Conservation (phyloP, 2,329 filamentous ascomycete species). For the Leptosphaerulina australis region DNA sequence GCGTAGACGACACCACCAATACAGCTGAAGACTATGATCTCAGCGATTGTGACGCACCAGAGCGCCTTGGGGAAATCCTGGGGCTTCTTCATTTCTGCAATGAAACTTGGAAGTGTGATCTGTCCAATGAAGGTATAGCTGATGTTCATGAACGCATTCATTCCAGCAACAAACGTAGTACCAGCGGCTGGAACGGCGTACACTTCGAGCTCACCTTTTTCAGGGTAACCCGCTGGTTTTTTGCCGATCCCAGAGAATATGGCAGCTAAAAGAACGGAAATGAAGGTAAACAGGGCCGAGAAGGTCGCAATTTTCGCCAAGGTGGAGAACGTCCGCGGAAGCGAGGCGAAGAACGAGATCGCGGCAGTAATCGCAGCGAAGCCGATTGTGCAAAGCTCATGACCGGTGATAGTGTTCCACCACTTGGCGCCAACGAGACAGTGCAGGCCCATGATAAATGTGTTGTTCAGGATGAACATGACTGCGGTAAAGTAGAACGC, state of each 20-base stretch:
- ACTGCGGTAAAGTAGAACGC: slow-evolving; percentile 71
- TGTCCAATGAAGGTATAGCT: slow-evolving; percentile 96
- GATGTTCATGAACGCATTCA: slow-evolving; percentile 93
- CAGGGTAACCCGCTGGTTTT: slow-evolving; percentile 70
- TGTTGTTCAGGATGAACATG: slow-evolving; percentile 95
- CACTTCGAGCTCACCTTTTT: slow-evolving; percentile 67
- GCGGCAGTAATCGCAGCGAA: slow-evolving; percentile 77
- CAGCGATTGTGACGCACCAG: slow-evolving; percentile 86
- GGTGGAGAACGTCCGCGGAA: slow-evolving; percentile 83
- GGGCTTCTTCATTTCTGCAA: slow-evolving; percentile 84
- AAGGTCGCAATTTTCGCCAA: slow-evolving; percentile 78
- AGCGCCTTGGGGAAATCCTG: slow-evolving; percentile 91
- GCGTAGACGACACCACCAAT: slow-evolving; percentile 82
- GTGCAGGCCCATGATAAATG: slow-evolving; percentile 84
- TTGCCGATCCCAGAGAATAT: slow-evolving; percentile 79
- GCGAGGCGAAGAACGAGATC: slow-evolving; percentile 77
- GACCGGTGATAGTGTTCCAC: slow-evolving; percentile 82
- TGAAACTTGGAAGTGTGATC: slow-evolving; percentile 92
- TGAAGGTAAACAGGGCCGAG: slow-evolving; percentile 86
- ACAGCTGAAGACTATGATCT: slow-evolving; percentile 83
- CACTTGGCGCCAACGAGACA: slow-evolving; percentile 85
- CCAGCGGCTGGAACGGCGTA: slow-evolving; percentile 69
- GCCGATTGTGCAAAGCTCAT: slow-evolving; percentile 75
- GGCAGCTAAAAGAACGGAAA: slow-evolving; percentile 83
- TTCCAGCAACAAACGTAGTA: slow-evolving; percentile 79